Evolutionary conservation across 2,329 filamentous ascomycete species (phyloP).

Genomic region (Calonectria fujianensis): DNA sequence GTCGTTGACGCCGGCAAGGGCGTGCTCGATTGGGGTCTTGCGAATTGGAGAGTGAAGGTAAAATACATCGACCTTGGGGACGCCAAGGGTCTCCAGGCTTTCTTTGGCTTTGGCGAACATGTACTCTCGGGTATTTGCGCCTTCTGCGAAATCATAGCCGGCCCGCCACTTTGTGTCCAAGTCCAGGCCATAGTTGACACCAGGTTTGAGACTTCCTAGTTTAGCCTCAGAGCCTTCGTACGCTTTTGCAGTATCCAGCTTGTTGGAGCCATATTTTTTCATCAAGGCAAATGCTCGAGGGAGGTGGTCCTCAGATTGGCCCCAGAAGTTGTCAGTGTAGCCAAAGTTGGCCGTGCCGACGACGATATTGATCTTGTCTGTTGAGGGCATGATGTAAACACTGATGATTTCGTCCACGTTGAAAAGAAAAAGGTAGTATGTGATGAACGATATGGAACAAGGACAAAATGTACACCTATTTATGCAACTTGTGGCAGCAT

Average conservation of each 20-base stretch:
- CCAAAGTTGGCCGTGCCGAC: neutral
- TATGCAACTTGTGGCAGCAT: too few species aligned
- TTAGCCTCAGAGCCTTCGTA: neutral
- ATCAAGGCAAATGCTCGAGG: neutral
- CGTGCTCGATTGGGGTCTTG: neutral
- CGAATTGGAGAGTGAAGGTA: neutral
- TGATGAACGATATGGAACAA: neutral
- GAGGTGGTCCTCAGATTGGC: neutral
- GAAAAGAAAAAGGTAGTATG: neutral
- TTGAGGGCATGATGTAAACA: neutral
- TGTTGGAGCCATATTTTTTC: neutral
- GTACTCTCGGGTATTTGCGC: neutral
- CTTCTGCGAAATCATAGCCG: neutral
- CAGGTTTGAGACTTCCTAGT: neutral
- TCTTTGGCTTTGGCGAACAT: neutral
- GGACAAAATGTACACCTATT: neutral
- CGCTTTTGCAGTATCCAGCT: neutral
- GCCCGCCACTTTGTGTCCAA: neutral
- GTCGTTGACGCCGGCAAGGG: neutral
- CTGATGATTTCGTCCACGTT: neutral
- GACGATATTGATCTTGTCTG: neutral
- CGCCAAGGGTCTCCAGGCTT: neutral
- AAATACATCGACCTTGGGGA: neutral
- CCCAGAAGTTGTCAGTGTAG: slow-evolving; percentile 1
- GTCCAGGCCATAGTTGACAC: neutral